phyloP scores from a whole-genome alignment of 2,329 filamentous ascomycete species.

The Sclerotinia sclerotiorum region DNA sequence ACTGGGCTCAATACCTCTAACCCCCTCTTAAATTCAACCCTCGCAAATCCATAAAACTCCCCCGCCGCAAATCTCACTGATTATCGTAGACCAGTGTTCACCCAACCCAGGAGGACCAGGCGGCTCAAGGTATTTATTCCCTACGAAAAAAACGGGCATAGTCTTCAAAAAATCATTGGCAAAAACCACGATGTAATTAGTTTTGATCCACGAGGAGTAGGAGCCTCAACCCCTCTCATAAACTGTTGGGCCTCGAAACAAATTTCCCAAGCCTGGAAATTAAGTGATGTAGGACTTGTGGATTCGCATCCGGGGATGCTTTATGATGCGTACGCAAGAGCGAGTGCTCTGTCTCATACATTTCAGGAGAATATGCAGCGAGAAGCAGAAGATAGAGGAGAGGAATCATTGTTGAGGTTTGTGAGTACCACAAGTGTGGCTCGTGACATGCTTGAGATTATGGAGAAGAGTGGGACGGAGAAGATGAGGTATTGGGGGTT shows the following conservation, averaged over 20 bases:
- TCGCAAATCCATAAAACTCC: conserved; percentile 32
- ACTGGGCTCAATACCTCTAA: conserved; percentile 34
- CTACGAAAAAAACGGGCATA: conserved; percentile 35
- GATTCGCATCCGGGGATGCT: conserved; percentile 50
- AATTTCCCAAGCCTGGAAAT: conserved; percentile 47
- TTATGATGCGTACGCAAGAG: conserved; percentile 49
- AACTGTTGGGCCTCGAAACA: conserved; percentile 50
- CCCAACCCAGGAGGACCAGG: conserved; percentile 47
- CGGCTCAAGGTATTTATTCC: conserved; percentile 45
- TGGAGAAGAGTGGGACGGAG: conserved; percentile 35
- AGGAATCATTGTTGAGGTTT: conserved; percentile 20
- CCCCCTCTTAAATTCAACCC: conserved; percentile 18
- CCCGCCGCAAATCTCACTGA: conserved; percentile 29
- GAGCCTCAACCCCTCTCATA: conserved; percentile 49
- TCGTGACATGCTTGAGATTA: conserved; percentile 41
- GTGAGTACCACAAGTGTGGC: conserved; percentile 39
- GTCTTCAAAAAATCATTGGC: conserved; percentile 47
- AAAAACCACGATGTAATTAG: conserved; percentile 51
- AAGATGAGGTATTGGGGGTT: conserved; percentile 52
- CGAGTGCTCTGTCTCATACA: conserved; percentile 48
- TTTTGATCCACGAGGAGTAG: conserved; percentile 52
- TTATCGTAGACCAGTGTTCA: conserved; percentile 32
- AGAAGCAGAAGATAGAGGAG: conserved; percentile 8
- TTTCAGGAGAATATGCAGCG: conserved; percentile 26
- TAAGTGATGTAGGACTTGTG: conserved; percentile 47